These are phyloP conservation scores for Penicillium robsamsonii DNA, from an alignment of 495 filamentous ascomycete species.

Conservation along the genomic window DNA sequence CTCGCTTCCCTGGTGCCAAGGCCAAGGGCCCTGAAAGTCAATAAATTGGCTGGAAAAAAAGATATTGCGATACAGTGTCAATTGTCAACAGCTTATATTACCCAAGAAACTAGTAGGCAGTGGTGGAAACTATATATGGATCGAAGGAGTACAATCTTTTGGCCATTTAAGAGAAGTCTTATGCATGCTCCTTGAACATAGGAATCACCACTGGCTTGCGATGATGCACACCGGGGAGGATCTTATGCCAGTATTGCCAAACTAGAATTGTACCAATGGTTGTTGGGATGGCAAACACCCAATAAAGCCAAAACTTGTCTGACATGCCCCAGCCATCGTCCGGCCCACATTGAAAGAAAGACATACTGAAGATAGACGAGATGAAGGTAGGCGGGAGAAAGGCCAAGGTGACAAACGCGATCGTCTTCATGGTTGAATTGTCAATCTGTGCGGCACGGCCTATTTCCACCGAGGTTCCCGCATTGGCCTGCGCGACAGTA, in stretches of 20 bases:
- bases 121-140: no score
- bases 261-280: constrained; percentile 24
- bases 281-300: constrained; percentile 31
- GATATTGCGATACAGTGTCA: no score
- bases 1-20: constrained; percentile 6
- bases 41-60: no score
- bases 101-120: no score
- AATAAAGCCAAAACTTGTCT: constrained; percentile 39
- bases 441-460: constrained; percentile 35
- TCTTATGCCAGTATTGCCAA: constrained; percentile 27
- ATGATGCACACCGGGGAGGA: no score
- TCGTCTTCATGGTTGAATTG: constrained; percentile 36
- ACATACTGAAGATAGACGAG: constrained; percentile 39
- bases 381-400: constrained; percentile 43
- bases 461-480: constrained; percentile 35
- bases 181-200: no score
- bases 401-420: constrained; percentile 33
- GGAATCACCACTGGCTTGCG: no score
- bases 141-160: no score
- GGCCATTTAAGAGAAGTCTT: neutral
- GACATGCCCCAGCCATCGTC: constrained; percentile 26
- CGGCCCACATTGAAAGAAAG: constrained; percentile 32
- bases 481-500: constrained; percentile 38
- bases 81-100: no score
- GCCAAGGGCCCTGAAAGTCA: no score